phyloP scores from a whole-genome alignment of 305 asterid species.

The Fraxinus greggii region DNA sequence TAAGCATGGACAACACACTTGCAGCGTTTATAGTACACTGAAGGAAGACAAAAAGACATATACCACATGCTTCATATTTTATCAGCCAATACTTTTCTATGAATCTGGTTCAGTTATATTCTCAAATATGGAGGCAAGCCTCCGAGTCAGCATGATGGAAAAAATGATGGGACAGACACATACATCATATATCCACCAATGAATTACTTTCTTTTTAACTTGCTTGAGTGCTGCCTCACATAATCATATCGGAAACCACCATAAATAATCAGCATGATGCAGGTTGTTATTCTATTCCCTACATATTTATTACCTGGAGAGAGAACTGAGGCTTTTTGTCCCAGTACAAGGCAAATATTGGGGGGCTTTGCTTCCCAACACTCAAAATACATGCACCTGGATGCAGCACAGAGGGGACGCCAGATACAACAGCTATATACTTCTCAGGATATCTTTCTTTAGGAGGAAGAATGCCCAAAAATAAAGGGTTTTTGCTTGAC shows the following conservation, averaged over 20 bases:
- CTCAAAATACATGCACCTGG: constrained; percentile 92
- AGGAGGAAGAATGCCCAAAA: constrained; percentile 85
- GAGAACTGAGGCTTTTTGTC: constrained; percentile 89
- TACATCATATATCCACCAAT: background rate
- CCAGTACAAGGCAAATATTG: constrained; percentile 78
- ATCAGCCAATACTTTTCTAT: background rate
- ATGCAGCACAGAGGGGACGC: constrained; percentile 84
- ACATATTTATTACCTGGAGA: constrained; percentile 69
- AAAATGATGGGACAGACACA: constrained; percentile 1
- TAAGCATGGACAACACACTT: background rate
- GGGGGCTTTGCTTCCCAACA: constrained; percentile 86
- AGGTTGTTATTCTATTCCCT: background rate
- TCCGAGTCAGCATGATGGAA: background rate
- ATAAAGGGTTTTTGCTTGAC: constrained; percentile 86
- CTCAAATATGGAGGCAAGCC: background rate
- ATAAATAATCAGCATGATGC: constrained; percentile 10
- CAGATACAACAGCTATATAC: constrained; percentile 68
- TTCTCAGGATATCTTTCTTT: constrained; percentile 93
- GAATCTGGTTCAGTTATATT: background rate
- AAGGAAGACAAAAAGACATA: background rate
- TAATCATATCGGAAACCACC: constrained; percentile 1
- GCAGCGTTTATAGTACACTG: background rate
- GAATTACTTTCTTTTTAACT: background rate
- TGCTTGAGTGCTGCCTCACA: background rate
- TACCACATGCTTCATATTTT: background rate